Base-by-base conservation (phyloP, 2,329 filamentous ascomycete species). In the Hortaea sp. region DNA sequence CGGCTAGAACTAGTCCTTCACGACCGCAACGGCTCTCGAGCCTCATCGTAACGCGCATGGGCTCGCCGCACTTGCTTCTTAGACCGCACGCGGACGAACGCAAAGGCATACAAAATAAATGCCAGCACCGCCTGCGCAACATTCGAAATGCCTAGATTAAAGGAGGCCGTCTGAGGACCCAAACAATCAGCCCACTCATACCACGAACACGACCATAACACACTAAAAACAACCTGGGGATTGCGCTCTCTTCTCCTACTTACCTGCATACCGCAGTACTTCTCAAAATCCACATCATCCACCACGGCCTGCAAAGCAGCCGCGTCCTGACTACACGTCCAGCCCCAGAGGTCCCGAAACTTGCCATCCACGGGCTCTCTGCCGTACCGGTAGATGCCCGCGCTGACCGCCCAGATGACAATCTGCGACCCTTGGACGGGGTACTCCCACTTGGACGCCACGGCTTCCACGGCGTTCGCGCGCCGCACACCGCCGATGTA, bases 281-380 rank as follows among this genome's bases (percentile, higher is more conserved):
- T 47, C 6, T 60, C 46, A 46, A 68, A 69, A 39, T 67, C 54
- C 28, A 69, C 55, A 41, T 63, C 58, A 4, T 54, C 48, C 48
- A 70, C 64, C n/a, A 62, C 59, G 39, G 57, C 53, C 54, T 69
- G 67, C 11, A 69, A 60, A 45, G 53, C 56, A 41, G 57, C 42
- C 32, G 67, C 67, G 1, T 53, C 53, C 1, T 48, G 32, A 53
- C 57, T 61, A 48, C 65, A 68, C 28, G 61, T 66, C 67, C 67
- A 70, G 0, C 67, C 67, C 67, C 67, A 70, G 3, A 69, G 52
- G 58, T 69, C 66, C 49, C 60, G 56, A 31, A 54, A 58, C 48
- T 63, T 63, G 5, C 63, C 64, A 47, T 56, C 44, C 32, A 53
- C 50, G 2, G 54, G 55, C 32, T 65, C 60, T 51, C 65, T 68